Evolutionary conservation across 1,284 basidiomycete genomes (phyloP).

Genomic region (Tilletia indica): DNA sequence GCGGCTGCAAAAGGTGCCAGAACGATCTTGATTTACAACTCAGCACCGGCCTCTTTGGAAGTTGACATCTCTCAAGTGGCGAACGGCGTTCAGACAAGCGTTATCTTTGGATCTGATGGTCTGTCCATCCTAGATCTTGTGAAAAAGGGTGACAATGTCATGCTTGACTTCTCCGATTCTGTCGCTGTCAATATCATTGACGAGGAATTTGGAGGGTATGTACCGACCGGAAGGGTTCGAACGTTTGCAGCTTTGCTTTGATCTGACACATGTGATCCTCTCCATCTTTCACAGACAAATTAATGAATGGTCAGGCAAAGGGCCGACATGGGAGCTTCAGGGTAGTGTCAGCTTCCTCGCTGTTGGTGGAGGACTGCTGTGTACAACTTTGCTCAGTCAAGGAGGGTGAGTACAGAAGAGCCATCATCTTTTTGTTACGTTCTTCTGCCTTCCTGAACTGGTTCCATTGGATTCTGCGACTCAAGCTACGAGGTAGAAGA

Average conservation of each 20-base stretch:
- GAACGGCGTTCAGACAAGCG: too few species aligned
- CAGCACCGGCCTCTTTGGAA: constrained; percentile 31
- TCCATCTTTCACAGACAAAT: background rate
- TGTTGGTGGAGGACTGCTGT: background rate
- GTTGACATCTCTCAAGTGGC: too few species aligned
- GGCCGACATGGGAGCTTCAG: background rate
- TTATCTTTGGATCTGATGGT: constrained; percentile 23
- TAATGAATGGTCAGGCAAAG: background rate
- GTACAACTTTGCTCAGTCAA: background rate
- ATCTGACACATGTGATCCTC: background rate
- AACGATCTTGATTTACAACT: constrained; percentile 40
- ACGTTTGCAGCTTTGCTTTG: background rate
- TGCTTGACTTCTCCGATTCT: constrained; percentile 62
- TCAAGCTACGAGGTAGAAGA: background rate
- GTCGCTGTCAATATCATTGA: too few species aligned
- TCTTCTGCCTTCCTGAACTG: background rate
- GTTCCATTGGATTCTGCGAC: too few species aligned
- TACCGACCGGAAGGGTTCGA: background rate
- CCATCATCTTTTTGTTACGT: background rate
- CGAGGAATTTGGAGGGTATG: too few species aligned
- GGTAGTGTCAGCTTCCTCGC: background rate
- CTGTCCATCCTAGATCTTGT: constrained; percentile 57
- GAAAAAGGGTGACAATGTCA: constrained; percentile 58
- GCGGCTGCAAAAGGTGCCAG: constrained; percentile 54
- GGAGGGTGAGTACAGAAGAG: background rate